Evolutionary conservation across 169 alveolate genomes (phyloP).

Genomic region (Miamiensis avidus): DNA sequence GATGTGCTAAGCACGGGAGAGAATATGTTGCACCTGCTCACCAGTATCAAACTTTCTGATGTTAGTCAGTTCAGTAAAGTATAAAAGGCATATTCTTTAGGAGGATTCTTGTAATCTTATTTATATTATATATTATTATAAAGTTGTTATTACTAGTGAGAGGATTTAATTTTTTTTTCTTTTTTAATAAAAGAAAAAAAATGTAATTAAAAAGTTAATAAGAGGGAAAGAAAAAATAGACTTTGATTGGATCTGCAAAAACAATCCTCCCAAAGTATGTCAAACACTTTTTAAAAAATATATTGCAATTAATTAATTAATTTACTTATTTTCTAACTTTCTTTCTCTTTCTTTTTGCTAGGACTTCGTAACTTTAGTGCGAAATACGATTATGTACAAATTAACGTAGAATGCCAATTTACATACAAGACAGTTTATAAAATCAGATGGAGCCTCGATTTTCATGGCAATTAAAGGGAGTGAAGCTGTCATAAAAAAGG

Average conservation of each 20-base stretch:
- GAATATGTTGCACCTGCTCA: background rate
- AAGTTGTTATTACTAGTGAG: too few relatives aligned
- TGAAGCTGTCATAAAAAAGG: slow-evolving; percentile 20
- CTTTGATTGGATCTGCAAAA: slow-evolving; percentile 41
- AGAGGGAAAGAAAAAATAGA: background rate
- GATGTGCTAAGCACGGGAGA: background rate
- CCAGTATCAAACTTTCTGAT: background rate
- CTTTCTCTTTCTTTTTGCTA: too few relatives aligned
- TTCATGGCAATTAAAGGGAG: slow-evolving; percentile 28
- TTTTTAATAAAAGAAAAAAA: too few relatives aligned
- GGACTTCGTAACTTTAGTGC: slow-evolving; percentile 37
- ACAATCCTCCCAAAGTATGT: slow-evolving; percentile 40
- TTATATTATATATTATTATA: too few relatives aligned
- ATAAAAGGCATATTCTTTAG: slow-evolving; percentile 20
- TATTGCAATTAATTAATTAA: too few relatives aligned
- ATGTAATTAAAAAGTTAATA: background rate
- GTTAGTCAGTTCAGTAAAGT: slow-evolving; percentile 10
- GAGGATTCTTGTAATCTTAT: slow-evolving; percentile 43
- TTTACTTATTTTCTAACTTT: too few relatives aligned
- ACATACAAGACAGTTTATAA: slow-evolving; percentile 35
- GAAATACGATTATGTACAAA: slow-evolving; percentile 30
- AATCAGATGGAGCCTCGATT: slow-evolving; percentile 26
- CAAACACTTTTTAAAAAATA: too few relatives aligned
- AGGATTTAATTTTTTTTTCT: too few relatives aligned
- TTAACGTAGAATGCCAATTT: slow-evolving; percentile 25